A percentile compares a stretch with the other conserved stretches of the same genome.
Conservation (phyloP, 352 stramenopile species). For the Pseudoperonospora humuli region DNA sequence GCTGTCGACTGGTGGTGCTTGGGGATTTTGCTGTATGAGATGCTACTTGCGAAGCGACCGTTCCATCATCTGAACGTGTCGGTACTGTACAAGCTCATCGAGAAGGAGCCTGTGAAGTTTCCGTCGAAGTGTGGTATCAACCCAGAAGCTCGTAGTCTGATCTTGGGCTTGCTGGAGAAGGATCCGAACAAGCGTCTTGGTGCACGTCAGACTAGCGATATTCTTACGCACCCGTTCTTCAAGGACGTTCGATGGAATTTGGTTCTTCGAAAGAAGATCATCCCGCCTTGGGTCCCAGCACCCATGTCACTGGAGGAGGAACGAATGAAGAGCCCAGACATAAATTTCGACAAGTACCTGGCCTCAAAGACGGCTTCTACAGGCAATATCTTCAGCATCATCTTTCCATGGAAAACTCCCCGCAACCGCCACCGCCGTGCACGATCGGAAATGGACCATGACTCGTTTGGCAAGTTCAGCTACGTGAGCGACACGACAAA, state of each 20-base stretch:
- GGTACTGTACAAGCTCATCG: slow-evolving; percentile 87
- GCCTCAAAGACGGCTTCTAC: slow-evolving; percentile 74
- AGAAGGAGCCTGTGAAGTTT: slow-evolving; percentile 85
- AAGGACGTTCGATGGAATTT: slow-evolving; percentile 73
- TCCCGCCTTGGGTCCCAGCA: slow-evolving; percentile 61
- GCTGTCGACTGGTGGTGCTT: slow-evolving; percentile 85
- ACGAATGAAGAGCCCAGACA: slow-evolving; percentile 66
- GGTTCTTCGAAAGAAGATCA: slow-evolving; percentile 75
- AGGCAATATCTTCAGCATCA: slow-evolving; percentile 76
- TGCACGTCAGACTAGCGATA: slow-evolving; percentile 73
- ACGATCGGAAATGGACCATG: slow-evolving; percentile 49
- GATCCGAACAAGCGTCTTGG: slow-evolving; percentile 76
- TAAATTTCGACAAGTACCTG: slow-evolving; percentile 83
- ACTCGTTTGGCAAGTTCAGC: slow-evolving; percentile 83
- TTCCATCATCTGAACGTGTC: slow-evolving; percentile 89
- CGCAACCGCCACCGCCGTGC: slow-evolving; percentile 37
- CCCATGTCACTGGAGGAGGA: slow-evolving; percentile 67
- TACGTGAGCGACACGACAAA: slow-evolving; percentile 86
- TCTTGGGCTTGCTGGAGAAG: slow-evolving; percentile 75
- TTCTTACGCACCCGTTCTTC: slow-evolving; percentile 82
- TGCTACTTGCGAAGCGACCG: slow-evolving; percentile 85
- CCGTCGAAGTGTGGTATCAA: slow-evolving; percentile 62
- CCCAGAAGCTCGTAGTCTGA: slow-evolving; percentile 60
- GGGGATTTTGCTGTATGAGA: slow-evolving; percentile 89
- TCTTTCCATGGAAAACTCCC: slow-evolving; percentile 70